These are phyloP conservation scores for Sporothrix protearum DNA, from an alignment of 2,329 filamentous ascomycete species.

Conservation along the genomic window DNA sequence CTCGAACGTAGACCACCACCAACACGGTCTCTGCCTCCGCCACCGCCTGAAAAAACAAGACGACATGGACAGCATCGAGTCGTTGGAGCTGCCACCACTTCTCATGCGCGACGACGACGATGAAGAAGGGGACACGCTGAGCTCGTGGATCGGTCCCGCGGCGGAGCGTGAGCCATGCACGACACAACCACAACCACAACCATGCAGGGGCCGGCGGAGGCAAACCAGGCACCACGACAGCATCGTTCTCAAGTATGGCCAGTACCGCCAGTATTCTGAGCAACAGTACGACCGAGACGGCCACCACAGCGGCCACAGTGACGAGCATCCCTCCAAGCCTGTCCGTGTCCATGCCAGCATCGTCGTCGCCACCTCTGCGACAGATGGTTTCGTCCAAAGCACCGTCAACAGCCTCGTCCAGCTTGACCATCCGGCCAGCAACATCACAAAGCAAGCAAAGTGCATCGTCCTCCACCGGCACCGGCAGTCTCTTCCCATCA, in stretches of 20 bases:
- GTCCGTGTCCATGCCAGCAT: neutral
- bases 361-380: neutral
- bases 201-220: neutral
- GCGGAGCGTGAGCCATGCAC: neutral
- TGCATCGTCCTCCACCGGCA: no score
- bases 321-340: neutral
- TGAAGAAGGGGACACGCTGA: neutral
- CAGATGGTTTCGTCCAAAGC: neutral
- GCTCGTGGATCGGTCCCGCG: neutral
- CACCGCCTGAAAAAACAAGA: constrained; percentile 29
- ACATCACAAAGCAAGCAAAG: neutral
- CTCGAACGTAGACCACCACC: constrained; percentile 43
- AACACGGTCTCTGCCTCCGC: constrained; percentile 41
- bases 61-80: neutral
- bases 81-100: constrained; percentile 14
- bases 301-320: neutral
- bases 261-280: constrained; percentile 17
- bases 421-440: neutral
- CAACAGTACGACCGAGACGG: constrained; percentile 18
- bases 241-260: constrained; percentile 17
- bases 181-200: neutral
- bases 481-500: neutral
- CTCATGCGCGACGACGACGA: constrained; percentile 6
- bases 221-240: neutral
- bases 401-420: neutral